These are phyloP conservation scores for Diutina neorugosa DNA, from an alignment of 1,139 yeast genomes.

Conservation along the genomic window DNA sequence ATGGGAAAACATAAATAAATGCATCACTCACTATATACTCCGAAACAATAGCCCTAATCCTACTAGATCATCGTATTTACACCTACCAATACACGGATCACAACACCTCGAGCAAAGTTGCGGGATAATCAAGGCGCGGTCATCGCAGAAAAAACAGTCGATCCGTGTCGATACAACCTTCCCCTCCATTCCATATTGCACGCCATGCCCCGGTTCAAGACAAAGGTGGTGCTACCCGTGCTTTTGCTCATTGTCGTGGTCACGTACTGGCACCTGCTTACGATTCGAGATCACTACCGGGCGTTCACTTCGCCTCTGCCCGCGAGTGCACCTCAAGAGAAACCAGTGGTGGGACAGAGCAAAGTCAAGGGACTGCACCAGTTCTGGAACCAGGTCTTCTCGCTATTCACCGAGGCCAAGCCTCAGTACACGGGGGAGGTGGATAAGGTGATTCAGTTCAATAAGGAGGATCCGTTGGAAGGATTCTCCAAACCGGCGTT, in stretches of 20 bases:
- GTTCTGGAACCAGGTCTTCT: slow-evolving; percentile 1
- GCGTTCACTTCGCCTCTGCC: background rate
- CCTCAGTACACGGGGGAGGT: background rate
- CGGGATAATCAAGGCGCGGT: no score
- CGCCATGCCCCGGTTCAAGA: slow-evolving; percentile 2
- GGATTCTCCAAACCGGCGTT: background rate
- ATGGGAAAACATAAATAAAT: no score
- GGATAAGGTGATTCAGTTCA: background rate
- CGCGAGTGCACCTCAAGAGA: background rate
- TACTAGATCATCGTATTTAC: no score
- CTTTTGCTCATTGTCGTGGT: background rate
- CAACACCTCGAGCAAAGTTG: no score
- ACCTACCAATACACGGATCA: no score
- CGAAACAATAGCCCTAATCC: no score
- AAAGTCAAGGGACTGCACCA: background rate
- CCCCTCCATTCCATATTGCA: background rate
- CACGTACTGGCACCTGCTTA: slow-evolving; percentile 3
- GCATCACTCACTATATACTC: no score
- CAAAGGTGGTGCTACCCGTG: background rate
- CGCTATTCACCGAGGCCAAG: background rate
- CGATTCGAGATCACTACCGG: background rate
- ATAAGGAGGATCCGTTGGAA: background rate
- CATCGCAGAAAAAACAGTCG: background rate
- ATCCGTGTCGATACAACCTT: background rate
- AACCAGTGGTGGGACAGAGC: background rate